These are phyloP conservation scores for Talinum fruticosum DNA, from an alignment of 148 eudicot genomes.

Conservation along the genomic window DNA sequence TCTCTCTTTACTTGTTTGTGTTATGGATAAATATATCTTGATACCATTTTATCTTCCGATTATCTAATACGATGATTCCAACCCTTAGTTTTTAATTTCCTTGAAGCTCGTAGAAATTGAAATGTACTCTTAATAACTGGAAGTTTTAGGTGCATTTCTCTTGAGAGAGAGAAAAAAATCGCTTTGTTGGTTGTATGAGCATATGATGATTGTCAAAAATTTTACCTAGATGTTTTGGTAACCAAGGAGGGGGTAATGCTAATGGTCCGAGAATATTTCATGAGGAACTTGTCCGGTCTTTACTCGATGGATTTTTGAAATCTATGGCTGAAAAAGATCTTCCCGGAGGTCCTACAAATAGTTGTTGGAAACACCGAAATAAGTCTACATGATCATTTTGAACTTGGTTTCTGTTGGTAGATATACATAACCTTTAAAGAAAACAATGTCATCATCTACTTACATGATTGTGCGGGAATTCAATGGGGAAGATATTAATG, in stretches of 20 bases:
- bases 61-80: not conserved
- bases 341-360: not conserved
- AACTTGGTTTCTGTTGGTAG: not conserved
- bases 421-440: not conserved
- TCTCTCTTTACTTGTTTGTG: not conserved
- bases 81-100: not conserved
- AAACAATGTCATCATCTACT: too few relatives aligned
- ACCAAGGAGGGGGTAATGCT: slow-evolving; percentile 8
- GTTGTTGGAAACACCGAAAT: not conserved
- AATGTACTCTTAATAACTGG: too few relatives aligned
- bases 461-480: too few relatives aligned
- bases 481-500: too few relatives aligned
- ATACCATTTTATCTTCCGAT: not conserved
- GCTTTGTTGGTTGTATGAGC: not conserved
- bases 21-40: not conserved
- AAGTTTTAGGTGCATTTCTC: not conserved
- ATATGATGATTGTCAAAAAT: slow-evolving; percentile 6
- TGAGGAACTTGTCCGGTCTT: too few relatives aligned
- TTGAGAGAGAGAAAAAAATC: not conserved
- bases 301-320: not conserved
- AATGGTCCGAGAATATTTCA: not conserved
- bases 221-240: not conserved
- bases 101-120: not conserved
- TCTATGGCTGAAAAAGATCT: not conserved
- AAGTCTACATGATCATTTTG: not conserved